Conservation (phyloP, 1,284 basidiomycete genomes). For the Thecaphora frezii region DNA sequence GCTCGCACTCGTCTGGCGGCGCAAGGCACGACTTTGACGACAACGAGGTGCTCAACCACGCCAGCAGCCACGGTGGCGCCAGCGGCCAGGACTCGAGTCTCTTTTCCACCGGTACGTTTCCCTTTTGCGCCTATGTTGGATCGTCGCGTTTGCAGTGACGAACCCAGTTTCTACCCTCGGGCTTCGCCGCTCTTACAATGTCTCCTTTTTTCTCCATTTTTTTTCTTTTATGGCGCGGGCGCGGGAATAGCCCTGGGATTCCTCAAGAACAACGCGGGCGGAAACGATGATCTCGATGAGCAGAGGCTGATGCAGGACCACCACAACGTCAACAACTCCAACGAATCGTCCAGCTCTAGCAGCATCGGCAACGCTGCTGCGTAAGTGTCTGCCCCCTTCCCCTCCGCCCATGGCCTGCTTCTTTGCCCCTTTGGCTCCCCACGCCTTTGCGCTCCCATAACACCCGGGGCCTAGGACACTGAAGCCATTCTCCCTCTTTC, state of each 20-base stretch:
- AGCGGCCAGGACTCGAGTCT: slow-evolving; percentile 11
- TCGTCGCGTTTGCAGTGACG: too few relatives aligned
- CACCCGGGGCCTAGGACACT: too few relatives aligned
- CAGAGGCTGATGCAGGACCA: slow-evolving; percentile 41
- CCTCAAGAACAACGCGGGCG: slow-evolving; percentile 33
- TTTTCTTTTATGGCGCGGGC: too few relatives aligned
- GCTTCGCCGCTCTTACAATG: too few relatives aligned
- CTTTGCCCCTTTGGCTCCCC: too few relatives aligned
- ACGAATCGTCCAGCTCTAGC: slow-evolving; percentile 26
- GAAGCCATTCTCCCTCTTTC: too few relatives aligned
- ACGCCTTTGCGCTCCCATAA: too few relatives aligned
- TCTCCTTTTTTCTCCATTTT: too few relatives aligned
- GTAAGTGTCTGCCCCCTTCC: too few relatives aligned
- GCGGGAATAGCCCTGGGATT: slow-evolving; percentile 10
- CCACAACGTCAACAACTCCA: slow-evolving; percentile 40
- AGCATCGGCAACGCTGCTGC: slow-evolving; percentile 52
- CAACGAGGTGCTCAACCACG: slow-evolving; percentile 9
- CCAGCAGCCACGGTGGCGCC: slow-evolving; percentile 16
- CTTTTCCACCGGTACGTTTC: not conserved
- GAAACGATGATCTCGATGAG: slow-evolving; percentile 42
- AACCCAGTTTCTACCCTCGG: too few relatives aligned
- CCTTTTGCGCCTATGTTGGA: too few relatives aligned
- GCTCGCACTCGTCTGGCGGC: slow-evolving; percentile 7
- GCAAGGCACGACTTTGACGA: slow-evolving; percentile 5
- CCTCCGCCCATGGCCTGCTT: too few relatives aligned